Evolutionary conservation across 371 early-diverging fungal species (phyloP).

Genomic region (Parasitella parasitica): DNA sequence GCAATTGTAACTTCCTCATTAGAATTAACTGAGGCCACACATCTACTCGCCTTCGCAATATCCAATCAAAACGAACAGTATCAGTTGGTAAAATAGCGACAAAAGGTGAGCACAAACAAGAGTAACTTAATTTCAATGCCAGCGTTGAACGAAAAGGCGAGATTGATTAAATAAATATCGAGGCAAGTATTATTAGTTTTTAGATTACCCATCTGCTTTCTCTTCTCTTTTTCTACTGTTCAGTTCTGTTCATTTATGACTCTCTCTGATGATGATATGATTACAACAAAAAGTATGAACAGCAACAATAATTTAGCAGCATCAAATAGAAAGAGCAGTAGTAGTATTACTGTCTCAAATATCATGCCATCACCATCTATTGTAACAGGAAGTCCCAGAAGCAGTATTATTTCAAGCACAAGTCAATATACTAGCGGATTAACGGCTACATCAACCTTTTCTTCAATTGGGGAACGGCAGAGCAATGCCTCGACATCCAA

Average conservation of each 20-base stretch:
- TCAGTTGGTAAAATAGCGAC: too few species aligned
- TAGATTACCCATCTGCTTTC: background rate
- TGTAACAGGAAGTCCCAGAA: background rate
- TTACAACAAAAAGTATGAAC: background rate
- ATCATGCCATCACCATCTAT: background rate
- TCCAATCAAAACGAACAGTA: too few species aligned
- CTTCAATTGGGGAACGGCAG: slow-evolving; percentile 7
- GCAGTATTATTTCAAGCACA: slow-evolving; percentile 6
- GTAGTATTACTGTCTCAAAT: background rate
- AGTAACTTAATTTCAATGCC: too few species aligned
- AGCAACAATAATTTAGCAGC: background rate
- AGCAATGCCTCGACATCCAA: background rate
- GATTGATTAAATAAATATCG: too few species aligned
- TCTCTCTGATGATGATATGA: background rate
- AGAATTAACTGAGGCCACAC: too few species aligned
- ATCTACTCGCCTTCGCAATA: too few species aligned
- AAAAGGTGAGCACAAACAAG: too few species aligned
- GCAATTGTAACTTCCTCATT: too few species aligned
- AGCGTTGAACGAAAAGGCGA: too few species aligned
- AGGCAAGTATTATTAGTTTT: too few species aligned
- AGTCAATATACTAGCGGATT: slow-evolving; percentile 14
- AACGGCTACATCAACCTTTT: slow-evolving; percentile 11
- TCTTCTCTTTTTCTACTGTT: background rate
- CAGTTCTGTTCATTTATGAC: background rate
- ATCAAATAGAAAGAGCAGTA: background rate